phyloP scores from a whole-genome alignment of 1,284 basidiomycete species.

The Inonotus obliquus region DNA sequence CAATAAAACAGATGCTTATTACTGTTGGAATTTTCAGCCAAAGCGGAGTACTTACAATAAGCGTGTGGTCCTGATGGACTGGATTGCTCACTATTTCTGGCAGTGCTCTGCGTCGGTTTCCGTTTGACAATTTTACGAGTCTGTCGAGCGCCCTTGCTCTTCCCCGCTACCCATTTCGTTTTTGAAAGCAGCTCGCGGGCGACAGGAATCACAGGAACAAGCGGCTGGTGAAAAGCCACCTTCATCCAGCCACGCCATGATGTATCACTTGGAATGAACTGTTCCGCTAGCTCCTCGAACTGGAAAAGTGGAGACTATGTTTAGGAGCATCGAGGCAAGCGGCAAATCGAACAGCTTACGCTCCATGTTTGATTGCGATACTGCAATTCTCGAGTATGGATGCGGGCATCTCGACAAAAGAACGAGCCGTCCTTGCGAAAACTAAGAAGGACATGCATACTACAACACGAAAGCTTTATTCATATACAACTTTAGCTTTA shows the following conservation, averaged over 20 bases:
- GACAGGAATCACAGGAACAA: constrained; percentile 68
- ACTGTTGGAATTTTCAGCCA: not conserved
- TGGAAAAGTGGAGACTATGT: constrained; percentile 28
- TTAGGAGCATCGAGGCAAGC: constrained; percentile 4
- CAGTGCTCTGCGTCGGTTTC: not conserved
- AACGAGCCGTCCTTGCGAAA: constrained; percentile 70
- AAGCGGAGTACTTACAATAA: not conserved
- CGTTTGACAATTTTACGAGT: constrained; percentile 1
- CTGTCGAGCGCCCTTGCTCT: constrained; percentile 14
- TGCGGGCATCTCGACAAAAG: constrained; percentile 67
- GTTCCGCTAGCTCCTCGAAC: constrained; percentile 80
- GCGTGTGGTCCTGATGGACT: not conserved
- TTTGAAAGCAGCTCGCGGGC: constrained; percentile 71
- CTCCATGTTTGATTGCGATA: constrained; percentile 89
- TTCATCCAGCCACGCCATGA: constrained; percentile 80
- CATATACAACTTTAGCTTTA: constrained; percentile 18
- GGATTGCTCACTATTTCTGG: constrained; percentile 7
- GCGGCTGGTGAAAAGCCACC: constrained; percentile 72
- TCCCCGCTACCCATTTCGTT: constrained; percentile 58
- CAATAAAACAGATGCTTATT: not conserved
- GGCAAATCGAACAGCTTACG: constrained; percentile 39
- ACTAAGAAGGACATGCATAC: constrained; percentile 63
- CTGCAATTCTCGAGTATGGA: constrained; percentile 69
- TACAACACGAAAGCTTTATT: constrained; percentile 26
- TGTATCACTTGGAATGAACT: constrained; percentile 72